A percentile compares a stretch with the other conserved stretches of the same genome.
Evolutionary conservation across 2,329 filamentous ascomycete species (phyloP).

Genomic region (Huntiella moniliformis): DNA sequence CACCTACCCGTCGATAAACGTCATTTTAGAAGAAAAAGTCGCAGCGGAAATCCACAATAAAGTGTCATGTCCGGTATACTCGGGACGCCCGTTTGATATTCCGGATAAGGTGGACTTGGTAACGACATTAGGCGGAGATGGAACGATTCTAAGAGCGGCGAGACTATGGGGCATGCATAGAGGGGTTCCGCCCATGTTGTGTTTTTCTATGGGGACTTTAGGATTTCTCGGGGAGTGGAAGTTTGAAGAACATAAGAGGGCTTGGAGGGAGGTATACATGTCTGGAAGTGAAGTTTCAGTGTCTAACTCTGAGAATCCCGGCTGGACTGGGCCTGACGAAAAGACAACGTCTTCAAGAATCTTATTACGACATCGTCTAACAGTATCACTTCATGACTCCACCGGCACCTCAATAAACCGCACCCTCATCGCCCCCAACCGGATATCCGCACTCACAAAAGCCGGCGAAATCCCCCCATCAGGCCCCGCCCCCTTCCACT

Average conservation of each 20-base stretch:
- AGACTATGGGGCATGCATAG: constrained; percentile 55
- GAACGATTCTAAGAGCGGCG: constrained; percentile 70
- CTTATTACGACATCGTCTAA: constrained; percentile 68
- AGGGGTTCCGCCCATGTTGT: constrained; percentile 74
- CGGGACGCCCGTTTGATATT: constrained; percentile 33
- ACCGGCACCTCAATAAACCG: constrained; percentile 42
- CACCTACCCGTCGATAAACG: constrained; percentile 62
- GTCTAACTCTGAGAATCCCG: constrained; percentile 15
- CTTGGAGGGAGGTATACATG: constrained; percentile 88
- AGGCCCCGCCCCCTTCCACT: constrained; percentile 29
- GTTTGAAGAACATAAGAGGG: constrained; percentile 78
- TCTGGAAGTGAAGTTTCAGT: constrained; percentile 35
- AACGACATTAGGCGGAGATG: constrained; percentile 81
- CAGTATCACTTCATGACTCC: constrained; percentile 65
- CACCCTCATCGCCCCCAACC: constrained; percentile 26
- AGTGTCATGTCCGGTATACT: constrained; percentile 58
- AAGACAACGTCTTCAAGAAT: constrained; percentile 79
- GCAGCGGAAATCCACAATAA: constrained; percentile 51
- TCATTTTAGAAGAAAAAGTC: constrained; percentile 65
- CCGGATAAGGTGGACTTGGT: constrained; percentile 73
- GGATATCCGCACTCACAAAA: constrained; percentile 8
- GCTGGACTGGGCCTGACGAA: constrained; percentile 56
- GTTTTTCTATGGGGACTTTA: constrained; percentile 91
- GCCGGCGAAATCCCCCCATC: not conserved
- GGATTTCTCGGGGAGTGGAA: constrained; percentile 96